These are phyloP conservation scores for Mesembryanthemum crystallinum DNA, from an alignment of 148 eudicot genomes.

Conservation along the genomic window DNA sequence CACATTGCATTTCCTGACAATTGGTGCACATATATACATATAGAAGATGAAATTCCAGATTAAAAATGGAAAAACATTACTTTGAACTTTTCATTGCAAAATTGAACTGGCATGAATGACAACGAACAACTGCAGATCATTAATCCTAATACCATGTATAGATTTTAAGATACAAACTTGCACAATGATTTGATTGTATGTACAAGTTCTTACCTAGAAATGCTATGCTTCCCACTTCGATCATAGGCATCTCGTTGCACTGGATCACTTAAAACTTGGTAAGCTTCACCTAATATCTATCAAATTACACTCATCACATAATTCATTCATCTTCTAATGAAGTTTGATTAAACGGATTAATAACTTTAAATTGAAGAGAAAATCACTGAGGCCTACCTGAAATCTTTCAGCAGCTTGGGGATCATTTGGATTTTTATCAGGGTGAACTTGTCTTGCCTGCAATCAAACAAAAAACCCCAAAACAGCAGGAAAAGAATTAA, in stretches of 20 bases:
- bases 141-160: background rate
- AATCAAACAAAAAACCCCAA: background rate
- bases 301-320: constrained; percentile 5
- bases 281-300: constrained; percentile 90
- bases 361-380: background rate
- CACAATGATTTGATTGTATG: constrained; percentile 8
- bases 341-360: background rate
- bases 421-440: constrained; percentile 87
- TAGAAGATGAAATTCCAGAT: background rate
- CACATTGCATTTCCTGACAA: background rate
- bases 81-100: background rate
- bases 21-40: background rate
- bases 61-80: background rate
- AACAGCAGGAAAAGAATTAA: background rate
- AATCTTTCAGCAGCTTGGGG: constrained; percentile 88
- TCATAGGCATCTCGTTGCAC: constrained; percentile 78
- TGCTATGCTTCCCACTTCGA: constrained; percentile 69
- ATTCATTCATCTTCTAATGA: background rate
- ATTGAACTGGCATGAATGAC: background rate
- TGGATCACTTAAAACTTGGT: constrained; percentile 88
- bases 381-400: constrained; percentile 56
- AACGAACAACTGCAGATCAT: background rate
- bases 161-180: background rate
- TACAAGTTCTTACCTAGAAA: constrained; percentile 60
- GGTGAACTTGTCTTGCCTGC: constrained; percentile 93